Percentiles rank a stretch among this genome's conserved stretches.
Conservation (phyloP, 192 early-diverging fungal genomes). For the Coemansia asiatica region DNA sequence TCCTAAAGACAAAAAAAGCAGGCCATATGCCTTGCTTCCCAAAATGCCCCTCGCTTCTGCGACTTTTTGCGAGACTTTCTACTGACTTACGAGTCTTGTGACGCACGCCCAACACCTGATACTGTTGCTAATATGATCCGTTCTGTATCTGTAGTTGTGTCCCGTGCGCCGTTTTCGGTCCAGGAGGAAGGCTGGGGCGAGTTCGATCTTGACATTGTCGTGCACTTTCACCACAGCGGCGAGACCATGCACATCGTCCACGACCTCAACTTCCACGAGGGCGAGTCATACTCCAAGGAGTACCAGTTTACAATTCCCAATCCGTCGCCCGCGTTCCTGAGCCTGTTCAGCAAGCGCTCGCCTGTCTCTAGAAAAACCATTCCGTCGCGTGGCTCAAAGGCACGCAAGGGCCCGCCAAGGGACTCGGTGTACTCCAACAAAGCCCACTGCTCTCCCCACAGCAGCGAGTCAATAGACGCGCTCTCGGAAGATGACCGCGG, state of each 20-base stretch:
- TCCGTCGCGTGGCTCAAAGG: slow-evolving; percentile 37
- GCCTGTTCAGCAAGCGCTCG: slow-evolving; percentile 37
- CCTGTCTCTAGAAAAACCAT: slow-evolving; percentile 43
- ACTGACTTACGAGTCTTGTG: too few relatives aligned
- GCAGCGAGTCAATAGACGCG: slow-evolving; percentile 8
- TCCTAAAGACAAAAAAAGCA: too few relatives aligned
- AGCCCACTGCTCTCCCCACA: slow-evolving; percentile 9
- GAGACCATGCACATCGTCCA: slow-evolving; percentile 39
- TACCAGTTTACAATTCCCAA: slow-evolving; percentile 28
- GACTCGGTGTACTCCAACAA: slow-evolving; percentile 5
- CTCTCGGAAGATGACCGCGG: neutral
- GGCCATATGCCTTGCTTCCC: too few relatives aligned
- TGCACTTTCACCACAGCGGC: slow-evolving; percentile 34
- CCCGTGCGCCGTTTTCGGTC: slow-evolving; percentile 40
- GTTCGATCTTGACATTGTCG: slow-evolving; percentile 46
- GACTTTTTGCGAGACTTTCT: too few relatives aligned
- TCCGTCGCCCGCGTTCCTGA: slow-evolving; percentile 30
- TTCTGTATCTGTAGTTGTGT: slow-evolving; percentile 21
- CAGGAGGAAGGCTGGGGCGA: slow-evolving; percentile 56
- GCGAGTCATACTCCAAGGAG: slow-evolving; percentile 28
- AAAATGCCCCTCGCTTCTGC: too few relatives aligned
- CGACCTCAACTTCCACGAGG: slow-evolving; percentile 52
- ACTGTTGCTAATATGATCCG: neutral
- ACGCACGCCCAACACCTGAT: too few relatives aligned
- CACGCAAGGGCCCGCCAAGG: slow-evolving; percentile 43